These are phyloP conservation scores for Juncus inflexus DNA, from an alignment of 176 grass and related monocot species.

Conservation along the genomic window DNA sequence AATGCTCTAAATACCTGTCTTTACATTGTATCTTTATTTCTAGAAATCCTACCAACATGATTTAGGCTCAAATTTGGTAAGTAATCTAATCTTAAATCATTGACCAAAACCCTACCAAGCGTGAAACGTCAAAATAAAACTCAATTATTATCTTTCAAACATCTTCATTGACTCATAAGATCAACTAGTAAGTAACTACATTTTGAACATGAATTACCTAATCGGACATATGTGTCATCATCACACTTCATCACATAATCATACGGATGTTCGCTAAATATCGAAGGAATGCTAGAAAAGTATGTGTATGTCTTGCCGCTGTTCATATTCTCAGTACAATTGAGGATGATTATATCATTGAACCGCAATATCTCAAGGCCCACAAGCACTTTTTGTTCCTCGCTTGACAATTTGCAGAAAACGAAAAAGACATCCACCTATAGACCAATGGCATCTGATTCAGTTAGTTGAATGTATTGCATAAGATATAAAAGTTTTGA, in stretches of 20 bases:
- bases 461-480: too few relatives aligned
- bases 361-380: conserved; percentile 45
- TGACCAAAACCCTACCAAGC: background rate
- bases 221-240: conserved; percentile 67
- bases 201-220: conserved; percentile 3
- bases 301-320: conserved; percentile 72
- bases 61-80: too few relatives aligned
- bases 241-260: conserved; percentile 80
- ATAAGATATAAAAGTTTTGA: too few relatives aligned
- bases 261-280: conserved; percentile 9
- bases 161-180: too few relatives aligned
- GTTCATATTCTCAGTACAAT: conserved; percentile 79
- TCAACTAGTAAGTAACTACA: too few relatives aligned
- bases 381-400: conserved; percentile 51
- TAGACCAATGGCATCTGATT: too few relatives aligned
- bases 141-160: background rate
- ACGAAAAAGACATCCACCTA: conserved; percentile 54
- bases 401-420: conserved; percentile 59
- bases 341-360: conserved; percentile 50
- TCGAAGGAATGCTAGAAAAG: conserved; percentile 36
- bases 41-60: background rate
- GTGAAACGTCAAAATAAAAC: background rate
- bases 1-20: background rate
- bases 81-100: too few relatives aligned
- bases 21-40: background rate